phyloP scores from a whole-genome alignment of 2,329 filamentous ascomycete genomes.

The Cadophora gregata region DNA sequence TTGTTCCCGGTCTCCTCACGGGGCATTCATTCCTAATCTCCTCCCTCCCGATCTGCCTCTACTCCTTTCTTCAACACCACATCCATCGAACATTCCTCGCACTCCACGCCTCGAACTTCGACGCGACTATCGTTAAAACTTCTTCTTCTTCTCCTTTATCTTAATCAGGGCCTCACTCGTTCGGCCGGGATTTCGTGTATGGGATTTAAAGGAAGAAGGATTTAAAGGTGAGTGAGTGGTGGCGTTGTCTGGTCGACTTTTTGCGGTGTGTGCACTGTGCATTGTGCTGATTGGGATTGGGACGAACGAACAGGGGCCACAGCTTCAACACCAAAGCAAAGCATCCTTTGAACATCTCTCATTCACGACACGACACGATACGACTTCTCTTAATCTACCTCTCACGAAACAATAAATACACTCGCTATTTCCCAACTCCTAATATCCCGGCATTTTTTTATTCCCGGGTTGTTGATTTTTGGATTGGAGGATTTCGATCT shows the following conservation, averaged over 20 bases:
- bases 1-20: conserved; percentile 10
- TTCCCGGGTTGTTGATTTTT: conserved; percentile 5
- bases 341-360: conserved; percentile 21
- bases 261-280: no score
- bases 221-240: conserved; percentile 17
- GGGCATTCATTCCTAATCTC: conserved; percentile 9
- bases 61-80: not conserved
- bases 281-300: conserved; percentile 21
- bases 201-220: conserved; percentile 11
- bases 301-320: conserved; percentile 20
- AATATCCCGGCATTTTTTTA: not conserved
- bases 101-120: not conserved
- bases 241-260: conserved; percentile 28
- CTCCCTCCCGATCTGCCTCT: not conserved
- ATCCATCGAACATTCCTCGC: not conserved
- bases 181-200: conserved; percentile 28
- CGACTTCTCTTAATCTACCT: not conserved
- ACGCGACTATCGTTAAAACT: not conserved
- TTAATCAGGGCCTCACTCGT: conserved; percentile 38
- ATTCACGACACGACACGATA: not conserved
- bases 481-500: conserved; percentile 7
- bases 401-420: not conserved
- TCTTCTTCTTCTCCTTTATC: not conserved
- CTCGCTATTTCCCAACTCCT: conserved; percentile 2
- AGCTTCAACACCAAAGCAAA: conserved; percentile 9